Base-by-base conservation (phyloP, 345 rosid species). In the Populus davidiana region DNA sequence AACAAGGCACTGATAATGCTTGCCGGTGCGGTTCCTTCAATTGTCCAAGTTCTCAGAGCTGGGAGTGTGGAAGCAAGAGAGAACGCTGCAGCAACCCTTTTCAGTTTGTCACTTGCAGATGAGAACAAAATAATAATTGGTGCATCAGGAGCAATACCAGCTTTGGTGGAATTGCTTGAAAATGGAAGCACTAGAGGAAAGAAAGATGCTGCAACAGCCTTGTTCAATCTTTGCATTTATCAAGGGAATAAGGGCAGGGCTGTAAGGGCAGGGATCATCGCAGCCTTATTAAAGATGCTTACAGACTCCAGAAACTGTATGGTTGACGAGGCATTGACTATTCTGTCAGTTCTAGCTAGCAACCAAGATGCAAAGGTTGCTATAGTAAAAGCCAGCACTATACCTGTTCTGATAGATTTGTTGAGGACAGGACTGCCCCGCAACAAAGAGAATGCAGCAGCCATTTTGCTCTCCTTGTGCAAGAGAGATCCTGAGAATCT, bases 191-290 rank as follows among this genome's bases (percentile, higher is more conserved):
- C 75, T 4, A 86, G 99, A 84, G 98, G 98, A 72, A 92, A 89
- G 87, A 96, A 96, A 83, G 99, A 96, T 70, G 99, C 99, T 6
- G 97, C 98, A 17, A 89, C 97, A 2, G 98, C 98, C 50, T 84
- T 96, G 78, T 93, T 91, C 81, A 96, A 94, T 81, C 82, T 96
- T 79, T 96, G 98, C 87, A 85, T 90, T 35, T 92, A 93, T 75
- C 89, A 84, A 69, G 98, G 93, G 65, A 96, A 96, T 86, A 93
- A 89, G 88, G 97, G 95, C 9, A 91, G 94, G 81, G 97, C 95
- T 0, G 91, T 92, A 17, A 87, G 97, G 81, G 93, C 98, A 1
- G 98, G 98, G 64, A 84, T 93, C 13, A 81, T 96, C 36, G 77
- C 84, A 2, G 93, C 96, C 38, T 73, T 93, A 67, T 67, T 91